Percentiles rank a stretch among this genome's conserved stretches.
Evolutionary conservation across 192 early-diverging fungal genomes (phyloP).

Genomic region (Coemansia guatemalensis): DNA sequence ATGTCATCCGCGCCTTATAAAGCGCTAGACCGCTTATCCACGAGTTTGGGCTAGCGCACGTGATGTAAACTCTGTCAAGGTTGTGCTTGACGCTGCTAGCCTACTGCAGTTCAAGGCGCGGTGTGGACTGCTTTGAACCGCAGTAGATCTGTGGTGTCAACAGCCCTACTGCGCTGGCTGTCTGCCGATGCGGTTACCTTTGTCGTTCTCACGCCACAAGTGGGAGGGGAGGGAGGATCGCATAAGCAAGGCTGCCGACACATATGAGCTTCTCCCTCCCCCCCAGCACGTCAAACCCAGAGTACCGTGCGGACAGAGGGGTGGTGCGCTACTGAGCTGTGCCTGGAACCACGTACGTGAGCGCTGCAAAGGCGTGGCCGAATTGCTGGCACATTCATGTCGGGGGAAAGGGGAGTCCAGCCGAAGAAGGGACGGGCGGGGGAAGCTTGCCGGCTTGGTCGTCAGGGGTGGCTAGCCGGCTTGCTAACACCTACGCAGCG

Average conservation of each 20-base stretch:
- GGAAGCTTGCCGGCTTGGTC: too few species aligned
- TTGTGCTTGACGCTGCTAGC: neutral
- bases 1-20: neutral
- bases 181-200: neutral
- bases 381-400: neutral
- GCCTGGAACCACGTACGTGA: neutral
- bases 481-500: too few species aligned
- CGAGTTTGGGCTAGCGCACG: neutral
- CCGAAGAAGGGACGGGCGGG: neutral
- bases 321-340: neutral
- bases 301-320: neutral
- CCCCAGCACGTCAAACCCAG: neutral
- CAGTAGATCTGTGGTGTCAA: neutral
- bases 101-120: neutral
- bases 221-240: neutral
- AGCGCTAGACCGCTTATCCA: neutral
- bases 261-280: neutral
- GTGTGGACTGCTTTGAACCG: neutral
- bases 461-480: too few species aligned
- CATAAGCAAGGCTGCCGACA: neutral
- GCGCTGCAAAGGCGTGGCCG: neutral
- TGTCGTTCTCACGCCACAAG: neutral
- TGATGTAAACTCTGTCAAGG: neutral
- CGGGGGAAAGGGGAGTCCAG: neutral
- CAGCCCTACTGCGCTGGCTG: neutral